Percentiles rank a stretch among this genome's conserved stretches.
phyloP scores from a whole-genome alignment of 1,284 basidiomycete genomes.

The Cystobasidiaceae sp. region DNA sequence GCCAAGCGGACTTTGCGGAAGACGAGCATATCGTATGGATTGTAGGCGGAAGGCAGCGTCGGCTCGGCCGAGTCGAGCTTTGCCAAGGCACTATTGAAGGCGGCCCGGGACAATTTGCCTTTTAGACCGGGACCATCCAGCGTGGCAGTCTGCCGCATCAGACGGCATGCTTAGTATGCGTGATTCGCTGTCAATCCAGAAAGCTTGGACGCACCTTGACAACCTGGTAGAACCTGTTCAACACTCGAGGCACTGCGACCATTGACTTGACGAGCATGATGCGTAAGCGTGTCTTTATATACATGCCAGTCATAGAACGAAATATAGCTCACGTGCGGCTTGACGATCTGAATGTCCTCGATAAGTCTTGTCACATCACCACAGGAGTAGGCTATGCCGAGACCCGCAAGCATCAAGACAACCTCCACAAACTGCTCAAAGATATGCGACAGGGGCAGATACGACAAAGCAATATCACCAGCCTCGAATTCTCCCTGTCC shows the following conservation, averaged over 20 bases:
- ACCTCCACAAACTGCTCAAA: slow-evolving; percentile 43
- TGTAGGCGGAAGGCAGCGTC: slow-evolving; percentile 11
- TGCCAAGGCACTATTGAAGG: slow-evolving; percentile 71
- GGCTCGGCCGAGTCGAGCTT: slow-evolving; percentile 59
- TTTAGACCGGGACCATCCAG: slow-evolving; percentile 76
- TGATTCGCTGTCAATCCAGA: neutral
- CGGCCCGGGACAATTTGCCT: slow-evolving; percentile 72
- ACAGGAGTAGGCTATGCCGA: slow-evolving; percentile 69
- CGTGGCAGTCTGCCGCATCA: slow-evolving; percentile 57
- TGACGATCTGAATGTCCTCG: slow-evolving; percentile 80
- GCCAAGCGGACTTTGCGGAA: slow-evolving; percentile 81
- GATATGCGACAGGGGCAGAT: slow-evolving; percentile 81
- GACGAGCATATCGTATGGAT: slow-evolving; percentile 80
- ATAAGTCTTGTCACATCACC: slow-evolving; percentile 85
- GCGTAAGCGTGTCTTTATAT: neutral
- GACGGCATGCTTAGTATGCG: too few species aligned
- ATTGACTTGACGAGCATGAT: slow-evolving; percentile 52
- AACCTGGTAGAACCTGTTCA: slow-evolving; percentile 58
- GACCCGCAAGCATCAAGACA: slow-evolving; percentile 7
- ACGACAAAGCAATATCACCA: slow-evolving; percentile 58
- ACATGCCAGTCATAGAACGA: neutral
- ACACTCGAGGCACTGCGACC: slow-evolving; percentile 56
- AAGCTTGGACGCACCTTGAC: slow-evolving; percentile 34
- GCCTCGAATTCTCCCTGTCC: slow-evolving; percentile 48
- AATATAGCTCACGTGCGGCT: slow-evolving; percentile 59